Base-by-base conservation (phyloP, 331 rosid species). In the Quercus lobata region DNA sequence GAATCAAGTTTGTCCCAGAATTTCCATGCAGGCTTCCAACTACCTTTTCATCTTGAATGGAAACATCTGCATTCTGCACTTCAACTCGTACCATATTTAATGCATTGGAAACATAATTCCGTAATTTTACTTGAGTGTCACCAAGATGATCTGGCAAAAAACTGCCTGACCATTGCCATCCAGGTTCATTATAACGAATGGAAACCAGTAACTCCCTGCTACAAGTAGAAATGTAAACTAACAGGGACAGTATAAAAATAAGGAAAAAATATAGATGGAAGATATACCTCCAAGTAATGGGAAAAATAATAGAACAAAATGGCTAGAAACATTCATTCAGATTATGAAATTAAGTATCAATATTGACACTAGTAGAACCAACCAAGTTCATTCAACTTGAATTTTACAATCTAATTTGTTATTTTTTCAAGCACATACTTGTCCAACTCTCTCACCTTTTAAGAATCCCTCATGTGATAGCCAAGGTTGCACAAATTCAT, bases 151-250 rank as follows among this genome's bases (percentile, higher is more conserved):
- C 98, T 1, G 97, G 97, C 76, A 90, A 79, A 87, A 95, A 95
- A 91, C 97, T 80, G 71, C 99, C 99, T 14, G 99, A 95, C 99
- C 99, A 95, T 86, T 93, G 97, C 99, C 97, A 95, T 77, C 99
- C 99, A 73, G 99, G 89, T 81, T 91, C 97, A 72, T 88, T 74
- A 70, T 91, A 95, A 72, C 92, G 87, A 81, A 93, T 78, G 29
- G 96, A 93, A 88, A 95, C 88, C 57, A 93, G 89, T 81, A 95
- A 88, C 76, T 95, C 99, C 96, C 99, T 95, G 90, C 74, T 49
- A 58, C 76, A 81, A 55, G 69, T 78, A n/a, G 61, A 57, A 78
- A 83, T 71, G 22, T 46, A 46, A 72, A 78, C 34, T 63, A 66
- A 66, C 22, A 61, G 72, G 57, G 41, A 56, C 65, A 27, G 81